Evolutionary conservation across 73 alveolate species (phyloP), one percentile per base, ranked within the genome.

Genomic region (Stentor roeselii): DNA sequence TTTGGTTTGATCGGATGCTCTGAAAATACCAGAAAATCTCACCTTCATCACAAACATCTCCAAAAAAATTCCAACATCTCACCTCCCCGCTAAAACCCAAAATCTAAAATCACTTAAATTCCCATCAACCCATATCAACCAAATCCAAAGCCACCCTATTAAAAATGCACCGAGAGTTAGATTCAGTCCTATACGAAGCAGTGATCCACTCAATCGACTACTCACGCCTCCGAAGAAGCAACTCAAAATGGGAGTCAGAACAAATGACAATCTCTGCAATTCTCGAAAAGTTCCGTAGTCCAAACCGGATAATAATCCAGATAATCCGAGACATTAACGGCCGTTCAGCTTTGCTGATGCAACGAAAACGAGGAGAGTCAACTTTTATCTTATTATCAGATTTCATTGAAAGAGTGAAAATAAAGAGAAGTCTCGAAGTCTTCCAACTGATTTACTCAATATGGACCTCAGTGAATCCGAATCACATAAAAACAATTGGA

Each of bases 131-230:
- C 15, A 67, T 6, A 30, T 67, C 11, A 67, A 27, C 14, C 11
- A 2, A 67, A 67, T n/a, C n/a, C n/a, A n/a, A n/a, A n/a, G n/a
- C n/a, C n/a, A n/a, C n/a, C n/a, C n/a, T n/a, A n/a, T n/a, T n/a
- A 67, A 67, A 21, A 30, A 67, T 67, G 80, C n/a, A 67, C 80
- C n/a, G 37, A 67, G 80, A 67, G 34, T 34, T 67, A 30, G 80
- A 67, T 40, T 67, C 80, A 21, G 80, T 67, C 1, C 80, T 67
- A 15, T 32, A 67, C n/a, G 80, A 67, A 67, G 80, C 80, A 27
- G 80, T 67, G 34, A 67, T 67, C 37, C 80, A 67, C 37, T 67
- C 80, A 67, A 67, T 67, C 34, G 80, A 67, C 37, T 67, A 67
- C 37, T 67, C 80, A 27, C 80, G 42, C 41, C 37, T 67, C 15